Percentiles rank a stretch among this genome's conserved stretches.
These are phyloP conservation scores for Thermochaetoides thermophila DNA, from an alignment of 495 filamentous ascomycete genomes.

Conservation along the genomic window DNA sequence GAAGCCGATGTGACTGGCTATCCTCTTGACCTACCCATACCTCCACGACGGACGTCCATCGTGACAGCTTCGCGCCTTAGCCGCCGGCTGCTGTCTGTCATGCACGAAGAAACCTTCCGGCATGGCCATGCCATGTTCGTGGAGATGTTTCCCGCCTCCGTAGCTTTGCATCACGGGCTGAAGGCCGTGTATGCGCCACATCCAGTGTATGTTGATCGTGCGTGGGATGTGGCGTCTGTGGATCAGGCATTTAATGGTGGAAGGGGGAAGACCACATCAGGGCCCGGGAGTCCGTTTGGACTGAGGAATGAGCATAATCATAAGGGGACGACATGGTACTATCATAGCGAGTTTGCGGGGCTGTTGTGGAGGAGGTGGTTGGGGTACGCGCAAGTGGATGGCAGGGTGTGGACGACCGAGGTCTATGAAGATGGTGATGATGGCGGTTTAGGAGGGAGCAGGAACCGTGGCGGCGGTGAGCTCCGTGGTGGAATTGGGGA, in stretches of 20 bases:
- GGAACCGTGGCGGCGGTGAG: conserved; percentile 38
- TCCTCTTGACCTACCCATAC: conserved; percentile 41
- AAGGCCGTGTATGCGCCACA: conserved; percentile 94
- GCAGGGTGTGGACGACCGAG: conserved; percentile 46
- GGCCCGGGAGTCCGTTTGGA: conserved; percentile 58
- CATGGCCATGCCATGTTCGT: conserved; percentile 77
- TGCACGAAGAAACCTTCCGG: conserved; percentile 77
- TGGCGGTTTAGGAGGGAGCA: too few species aligned
- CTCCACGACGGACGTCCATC: conserved; percentile 73
- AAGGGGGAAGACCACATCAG: conserved; percentile 53
- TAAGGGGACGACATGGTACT: conserved; percentile 83
- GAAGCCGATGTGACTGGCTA: conserved; percentile 79
- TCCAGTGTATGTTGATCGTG: conserved; percentile 74
- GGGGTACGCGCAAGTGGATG: conserved; percentile 53
- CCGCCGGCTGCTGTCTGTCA: conserved; percentile 61
- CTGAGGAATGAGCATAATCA: conserved; percentile 80
- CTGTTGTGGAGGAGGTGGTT: conserved; percentile 82
- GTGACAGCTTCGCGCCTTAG: conserved; percentile 71
- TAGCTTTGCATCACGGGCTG: conserved; percentile 79
- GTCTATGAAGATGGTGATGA: too few species aligned
- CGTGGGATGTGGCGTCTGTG: conserved; percentile 58
- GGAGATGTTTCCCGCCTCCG: conserved; percentile 83
- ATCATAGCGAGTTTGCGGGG: conserved; percentile 71
- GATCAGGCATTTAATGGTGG: conserved; percentile 78
- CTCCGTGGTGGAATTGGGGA: conserved; percentile 56